These are phyloP conservation scores for Hysterium pulicare DNA, from an alignment of 2,329 filamentous ascomycete genomes.

Conservation along the genomic window DNA sequence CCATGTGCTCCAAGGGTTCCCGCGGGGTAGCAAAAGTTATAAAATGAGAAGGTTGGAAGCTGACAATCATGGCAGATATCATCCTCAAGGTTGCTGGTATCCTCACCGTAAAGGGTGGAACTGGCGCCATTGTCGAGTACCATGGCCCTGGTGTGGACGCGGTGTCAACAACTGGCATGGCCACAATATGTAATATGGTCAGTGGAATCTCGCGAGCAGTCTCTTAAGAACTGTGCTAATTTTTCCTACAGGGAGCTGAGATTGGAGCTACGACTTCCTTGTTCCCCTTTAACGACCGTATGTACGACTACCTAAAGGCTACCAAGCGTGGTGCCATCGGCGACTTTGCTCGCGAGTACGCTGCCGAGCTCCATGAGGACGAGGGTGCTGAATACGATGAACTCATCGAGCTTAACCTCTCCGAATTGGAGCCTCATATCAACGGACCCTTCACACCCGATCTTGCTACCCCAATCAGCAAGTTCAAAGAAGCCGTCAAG, in stretches of 20 bases:
- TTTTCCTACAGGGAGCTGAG: slow-evolving; percentile 42
- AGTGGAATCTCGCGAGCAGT: too few relatives aligned
- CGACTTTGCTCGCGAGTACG: slow-evolving; percentile 82
- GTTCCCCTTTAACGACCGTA: slow-evolving; percentile 97
- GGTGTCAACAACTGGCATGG: slow-evolving; percentile 83
- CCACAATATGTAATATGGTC: slow-evolving; percentile 64
- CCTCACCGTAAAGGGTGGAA: slow-evolving; percentile 96
- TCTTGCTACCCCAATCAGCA: slow-evolving; percentile 94
- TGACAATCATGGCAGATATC: too few relatives aligned
- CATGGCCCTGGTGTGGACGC: slow-evolving; percentile 68
- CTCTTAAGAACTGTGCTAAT: slow-evolving; percentile 5
- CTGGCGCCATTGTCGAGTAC: slow-evolving; percentile 84
- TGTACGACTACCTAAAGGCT: slow-evolving; percentile 91
- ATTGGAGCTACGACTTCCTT: slow-evolving; percentile 84
- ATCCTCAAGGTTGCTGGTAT: slow-evolving; percentile 97
- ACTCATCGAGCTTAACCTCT: slow-evolving; percentile 92
- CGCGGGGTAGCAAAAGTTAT: too few relatives aligned
- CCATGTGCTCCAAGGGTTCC: too few relatives aligned
- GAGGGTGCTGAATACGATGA: slow-evolving; percentile 93
- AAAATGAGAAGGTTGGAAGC: too few relatives aligned
- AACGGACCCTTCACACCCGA: slow-evolving; percentile 99
- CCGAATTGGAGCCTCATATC: slow-evolving; percentile 93
- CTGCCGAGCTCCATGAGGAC: slow-evolving; percentile 81
- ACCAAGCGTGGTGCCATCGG: slow-evolving; percentile 90
- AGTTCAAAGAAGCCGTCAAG: slow-evolving; percentile 93